Conservation (phyloP, 73 alveolate species). For the Tetrahymena thermophila region DNA sequence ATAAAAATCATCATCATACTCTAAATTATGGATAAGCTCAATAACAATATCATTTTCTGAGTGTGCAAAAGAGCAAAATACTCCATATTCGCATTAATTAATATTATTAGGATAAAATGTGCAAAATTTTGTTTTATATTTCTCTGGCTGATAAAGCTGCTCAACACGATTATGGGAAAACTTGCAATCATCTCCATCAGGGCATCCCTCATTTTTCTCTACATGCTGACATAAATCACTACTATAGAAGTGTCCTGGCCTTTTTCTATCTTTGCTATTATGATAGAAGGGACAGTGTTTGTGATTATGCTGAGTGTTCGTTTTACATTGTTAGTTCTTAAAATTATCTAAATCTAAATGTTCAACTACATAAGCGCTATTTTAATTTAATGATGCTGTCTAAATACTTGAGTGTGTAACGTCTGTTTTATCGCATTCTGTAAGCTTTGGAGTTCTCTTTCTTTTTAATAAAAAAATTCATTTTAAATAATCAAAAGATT, state of each 20-base stretch:
- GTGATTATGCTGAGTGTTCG: conserved; percentile 57
- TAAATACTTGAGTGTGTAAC: neutral
- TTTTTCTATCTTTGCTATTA: conserved; percentile 59
- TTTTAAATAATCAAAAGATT: too few relatives aligned
- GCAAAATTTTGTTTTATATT: conserved; percentile 79
- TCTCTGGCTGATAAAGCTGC: conserved; percentile 75
- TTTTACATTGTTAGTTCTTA: conserved; percentile 66
- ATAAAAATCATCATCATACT: conserved; percentile 65
- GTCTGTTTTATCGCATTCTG: neutral
- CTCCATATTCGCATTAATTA: conserved; percentile 73
- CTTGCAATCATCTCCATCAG: conserved; percentile 60
- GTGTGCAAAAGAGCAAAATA: conserved; percentile 84
- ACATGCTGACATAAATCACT: conserved; percentile 61
- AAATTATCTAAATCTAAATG: conserved; percentile 56
- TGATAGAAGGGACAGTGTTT: conserved; percentile 74
- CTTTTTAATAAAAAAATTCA: neutral
- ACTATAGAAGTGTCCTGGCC: conserved; percentile 32
- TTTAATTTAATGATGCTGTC: neutral
- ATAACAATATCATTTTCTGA: conserved; percentile 68
- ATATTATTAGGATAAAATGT: conserved; percentile 61
- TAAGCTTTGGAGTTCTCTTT: neutral
- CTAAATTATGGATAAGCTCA: conserved; percentile 70
- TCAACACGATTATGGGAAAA: conserved; percentile 82
- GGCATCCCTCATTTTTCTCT: conserved; percentile 61
- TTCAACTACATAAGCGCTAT: neutral